Evolutionary conservation across 495 filamentous ascomycete genomes (phyloP).

Genomic region (Podospora appendiculata): DNA sequence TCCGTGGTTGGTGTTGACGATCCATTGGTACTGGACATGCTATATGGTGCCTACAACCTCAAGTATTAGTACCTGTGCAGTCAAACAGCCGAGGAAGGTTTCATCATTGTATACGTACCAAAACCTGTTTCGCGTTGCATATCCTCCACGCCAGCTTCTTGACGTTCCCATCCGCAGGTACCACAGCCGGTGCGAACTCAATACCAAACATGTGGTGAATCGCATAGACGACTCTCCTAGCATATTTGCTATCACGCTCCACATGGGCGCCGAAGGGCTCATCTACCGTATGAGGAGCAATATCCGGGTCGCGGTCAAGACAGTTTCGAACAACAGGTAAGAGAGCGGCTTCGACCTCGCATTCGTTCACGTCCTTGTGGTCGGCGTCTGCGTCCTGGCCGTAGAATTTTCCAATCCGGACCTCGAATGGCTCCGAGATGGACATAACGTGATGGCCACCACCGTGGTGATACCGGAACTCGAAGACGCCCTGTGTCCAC

Average conservation of each 20-base stretch:
- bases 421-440: conserved; percentile 88
- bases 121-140: conserved; percentile 87
- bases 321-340: conserved; percentile 82
- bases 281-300: conserved; percentile 72
- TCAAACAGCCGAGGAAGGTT: neutral
- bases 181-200: conserved; percentile 88
- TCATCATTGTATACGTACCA: conserved; percentile 51
- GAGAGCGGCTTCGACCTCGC: conserved; percentile 65
- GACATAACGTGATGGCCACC: conserved; percentile 95
- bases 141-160: conserved; percentile 90
- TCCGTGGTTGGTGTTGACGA: conserved; percentile 43
- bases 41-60: conserved; percentile 50
- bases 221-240: conserved; percentile 83
- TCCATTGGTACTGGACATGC: conserved; percentile 53
- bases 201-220: conserved; percentile 97
- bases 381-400: conserved; percentile 54
- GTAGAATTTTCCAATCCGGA: conserved; percentile 71
- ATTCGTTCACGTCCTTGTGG: conserved; percentile 14
- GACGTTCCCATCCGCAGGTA: conserved; percentile 87
- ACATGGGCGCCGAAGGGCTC: conserved; percentile 79
- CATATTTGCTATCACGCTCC: conserved; percentile 80
- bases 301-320: conserved; percentile 84
- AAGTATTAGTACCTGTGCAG: conserved; percentile 6
- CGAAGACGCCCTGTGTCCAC: conserved; percentile 93
- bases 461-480: conserved; percentile 95